phyloP scores from a whole-genome alignment of 225 moss, liverwort and hornwort species.

The Bryoerythrophyllum caledonicum region DNA sequence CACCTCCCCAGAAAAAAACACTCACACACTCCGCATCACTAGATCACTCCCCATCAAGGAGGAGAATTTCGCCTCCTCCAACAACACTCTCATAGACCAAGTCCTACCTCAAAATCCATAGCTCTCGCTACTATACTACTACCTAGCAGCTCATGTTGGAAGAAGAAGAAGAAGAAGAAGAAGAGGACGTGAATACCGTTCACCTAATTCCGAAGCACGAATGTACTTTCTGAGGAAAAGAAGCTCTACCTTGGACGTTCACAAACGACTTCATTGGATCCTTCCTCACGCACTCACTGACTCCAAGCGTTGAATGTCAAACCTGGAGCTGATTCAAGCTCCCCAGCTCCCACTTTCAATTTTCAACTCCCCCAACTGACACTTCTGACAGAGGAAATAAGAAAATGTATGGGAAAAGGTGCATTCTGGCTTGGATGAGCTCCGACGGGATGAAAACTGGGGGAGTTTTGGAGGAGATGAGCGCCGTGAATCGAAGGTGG shows the following conservation, averaged over 20 bases:
- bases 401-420: background rate
- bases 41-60: background rate
- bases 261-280: constrained; percentile 18
- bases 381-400: background rate
- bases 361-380: constrained; percentile 16
- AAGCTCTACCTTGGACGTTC: too few species aligned
- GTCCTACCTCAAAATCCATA: too few species aligned
- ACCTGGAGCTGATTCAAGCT: background rate
- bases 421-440: background rate
- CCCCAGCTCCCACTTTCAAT: background rate
- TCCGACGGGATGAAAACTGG: background rate
- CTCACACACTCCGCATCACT: background rate
- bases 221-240: constrained; percentile 21
- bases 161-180: too few species aligned
- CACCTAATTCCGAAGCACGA: constrained; percentile 13
- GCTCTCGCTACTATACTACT: constrained; percentile 12
- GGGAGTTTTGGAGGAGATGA: background rate
- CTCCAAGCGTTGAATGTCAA: constrained; percentile 2
- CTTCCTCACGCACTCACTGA: constrained; percentile 3
- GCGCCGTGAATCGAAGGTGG: too few species aligned
- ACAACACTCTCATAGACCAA: background rate
- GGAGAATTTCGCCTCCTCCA: constrained; percentile 33
- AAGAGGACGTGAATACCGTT: background rate
- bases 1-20: too few species aligned
- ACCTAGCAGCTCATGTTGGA: too few species aligned